Conservation (phyloP, 306 rosid species). For the Astragalus membranaceus region DNA sequence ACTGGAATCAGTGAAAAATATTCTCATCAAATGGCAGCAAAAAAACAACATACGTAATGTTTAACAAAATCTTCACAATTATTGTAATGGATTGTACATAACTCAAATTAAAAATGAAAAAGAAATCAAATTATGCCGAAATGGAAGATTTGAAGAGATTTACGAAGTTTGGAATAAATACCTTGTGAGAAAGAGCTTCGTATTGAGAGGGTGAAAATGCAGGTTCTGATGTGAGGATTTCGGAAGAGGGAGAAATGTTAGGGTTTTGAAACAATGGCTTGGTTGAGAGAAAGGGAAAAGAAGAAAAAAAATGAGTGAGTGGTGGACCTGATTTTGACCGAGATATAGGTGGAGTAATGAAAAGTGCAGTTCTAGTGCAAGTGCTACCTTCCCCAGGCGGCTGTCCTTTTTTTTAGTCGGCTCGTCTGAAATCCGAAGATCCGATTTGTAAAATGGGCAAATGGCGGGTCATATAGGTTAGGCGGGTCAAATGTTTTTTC, state of each 20-base stretch:
- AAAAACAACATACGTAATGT: neutral
- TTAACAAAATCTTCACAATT: neutral
- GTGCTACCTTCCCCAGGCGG: constrained; percentile 22
- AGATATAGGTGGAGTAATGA: neutral
- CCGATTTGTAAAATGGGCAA: too few relatives aligned
- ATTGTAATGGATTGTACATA: neutral
- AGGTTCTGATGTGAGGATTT: neutral
- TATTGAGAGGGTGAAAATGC: constrained; percentile 1
- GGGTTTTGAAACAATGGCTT: neutral
- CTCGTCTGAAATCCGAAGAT: too few relatives aligned
- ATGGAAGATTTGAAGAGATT: neutral
- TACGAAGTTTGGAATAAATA: neutral
- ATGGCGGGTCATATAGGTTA: too few relatives aligned
- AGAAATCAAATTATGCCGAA: neutral
- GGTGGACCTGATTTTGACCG: neutral
- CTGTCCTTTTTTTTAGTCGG: constrained; percentile 8
- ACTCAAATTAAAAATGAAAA: neutral
- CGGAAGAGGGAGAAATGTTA: neutral
- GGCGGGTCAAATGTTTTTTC: too few relatives aligned
- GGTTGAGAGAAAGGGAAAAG: neutral
- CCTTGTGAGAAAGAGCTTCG: constrained; percentile 12
- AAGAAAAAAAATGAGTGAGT: neutral
- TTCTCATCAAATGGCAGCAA: neutral
- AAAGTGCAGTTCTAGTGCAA: neutral
- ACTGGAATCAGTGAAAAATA: too few relatives aligned